These are phyloP conservation scores for Lachancea cidri DNA, from an alignment of 805 yeast genomes.

Conservation along the genomic window DNA sequence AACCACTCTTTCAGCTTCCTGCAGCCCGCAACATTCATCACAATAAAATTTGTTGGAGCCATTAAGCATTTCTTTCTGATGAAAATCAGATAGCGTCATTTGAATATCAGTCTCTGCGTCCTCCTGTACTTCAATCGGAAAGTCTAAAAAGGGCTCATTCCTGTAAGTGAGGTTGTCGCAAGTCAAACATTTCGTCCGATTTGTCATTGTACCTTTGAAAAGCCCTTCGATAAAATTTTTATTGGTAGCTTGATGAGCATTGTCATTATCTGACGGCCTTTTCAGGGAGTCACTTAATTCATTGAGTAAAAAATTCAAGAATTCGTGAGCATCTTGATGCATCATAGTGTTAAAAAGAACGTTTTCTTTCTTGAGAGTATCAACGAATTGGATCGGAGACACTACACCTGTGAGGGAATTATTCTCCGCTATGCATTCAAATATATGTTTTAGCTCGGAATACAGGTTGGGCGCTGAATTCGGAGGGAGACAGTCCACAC, in stretches of 20 bases:
- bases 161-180: constrained; percentile 80
- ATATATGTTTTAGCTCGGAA: constrained; percentile 74
- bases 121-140: constrained; percentile 77
- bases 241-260: constrained; percentile 11
- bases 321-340: constrained; percentile 99
- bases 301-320: constrained; percentile 79
- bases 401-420: constrained; percentile 71
- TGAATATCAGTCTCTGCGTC: constrained; percentile 71
- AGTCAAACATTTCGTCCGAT: constrained; percentile 82
- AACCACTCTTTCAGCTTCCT: constrained; percentile 90
- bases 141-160: constrained; percentile 81
- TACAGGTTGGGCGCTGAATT: constrained; percentile 45
- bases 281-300: constrained; percentile 50
- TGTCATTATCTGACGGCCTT: constrained; percentile 11
- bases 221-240: constrained; percentile 57
- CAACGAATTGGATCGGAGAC: constrained; percentile 71
- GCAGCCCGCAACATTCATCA: constrained; percentile 82
- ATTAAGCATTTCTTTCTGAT: constrained; percentile 77
- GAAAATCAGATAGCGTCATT: constrained; percentile 40
- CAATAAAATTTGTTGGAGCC: constrained; percentile 91
- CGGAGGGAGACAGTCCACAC: constrained; percentile 39
- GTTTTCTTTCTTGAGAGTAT: constrained; percentile 73
- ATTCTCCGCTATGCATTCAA: constrained; percentile 76
- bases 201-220: constrained; percentile 80
- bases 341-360: constrained; percentile 80